Evolutionary conservation across 805 yeast genomes (phyloP).

Genomic region (Kazachstania taianensis): DNA sequence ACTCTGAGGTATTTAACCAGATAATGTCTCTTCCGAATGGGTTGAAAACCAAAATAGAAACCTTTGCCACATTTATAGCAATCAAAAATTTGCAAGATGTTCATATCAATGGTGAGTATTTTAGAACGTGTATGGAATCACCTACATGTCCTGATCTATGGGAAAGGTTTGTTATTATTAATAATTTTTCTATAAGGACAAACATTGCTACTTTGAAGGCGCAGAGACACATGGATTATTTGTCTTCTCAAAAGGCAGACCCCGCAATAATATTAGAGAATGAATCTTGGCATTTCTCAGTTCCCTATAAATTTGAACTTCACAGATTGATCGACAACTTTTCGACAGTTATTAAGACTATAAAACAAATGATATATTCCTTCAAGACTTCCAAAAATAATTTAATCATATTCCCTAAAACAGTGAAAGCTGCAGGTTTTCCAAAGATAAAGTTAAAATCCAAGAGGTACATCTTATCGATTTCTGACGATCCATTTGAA

Average conservation of each 20-base stretch:
- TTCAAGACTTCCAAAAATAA: conserved; percentile 34
- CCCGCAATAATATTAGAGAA: conserved; percentile 33
- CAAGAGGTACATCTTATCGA: conserved; percentile 45
- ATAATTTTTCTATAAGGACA: conserved; percentile 24
- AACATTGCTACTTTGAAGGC: conserved; percentile 26
- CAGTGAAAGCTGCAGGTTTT: conserved; percentile 34
- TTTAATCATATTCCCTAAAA: conserved; percentile 32
- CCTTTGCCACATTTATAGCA: conserved; percentile 21
- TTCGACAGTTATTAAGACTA: conserved; percentile 54
- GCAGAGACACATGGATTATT: conserved; percentile 11
- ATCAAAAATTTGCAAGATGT: conserved; percentile 18
- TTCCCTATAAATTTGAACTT: conserved; percentile 68
- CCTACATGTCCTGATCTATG: conserved; percentile 39
- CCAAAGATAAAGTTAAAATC: conserved; percentile 52
- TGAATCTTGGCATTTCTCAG: conserved; percentile 38
- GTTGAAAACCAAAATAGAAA: conserved; percentile 40
- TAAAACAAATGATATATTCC: conserved; percentile 48
- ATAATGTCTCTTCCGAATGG: conserved; percentile 37
- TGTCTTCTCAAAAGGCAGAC: neutral
- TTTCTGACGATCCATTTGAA: conserved; percentile 90
- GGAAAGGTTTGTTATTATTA: conserved; percentile 38
- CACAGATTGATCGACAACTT: conserved; percentile 75
- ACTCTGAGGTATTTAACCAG: conserved; percentile 17
- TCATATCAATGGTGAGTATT: conserved; percentile 23
- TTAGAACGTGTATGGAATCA: conserved; percentile 43